These are phyloP conservation scores for Solanum hybrid DNA, from an alignment of 305 asterid genomes.

Conservation along the genomic window DNA sequence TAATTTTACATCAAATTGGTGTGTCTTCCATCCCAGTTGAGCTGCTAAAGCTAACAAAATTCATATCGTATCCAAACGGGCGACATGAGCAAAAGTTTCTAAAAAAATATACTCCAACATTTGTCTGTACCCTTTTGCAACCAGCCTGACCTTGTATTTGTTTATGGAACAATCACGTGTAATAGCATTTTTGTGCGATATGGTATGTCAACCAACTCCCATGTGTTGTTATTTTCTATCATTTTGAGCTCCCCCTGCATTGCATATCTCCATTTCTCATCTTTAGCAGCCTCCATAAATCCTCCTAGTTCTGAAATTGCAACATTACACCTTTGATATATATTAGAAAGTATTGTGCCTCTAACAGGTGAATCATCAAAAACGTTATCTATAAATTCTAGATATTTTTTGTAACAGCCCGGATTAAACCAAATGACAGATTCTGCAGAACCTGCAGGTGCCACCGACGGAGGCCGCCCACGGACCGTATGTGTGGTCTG, in stretches of 20 bases:
- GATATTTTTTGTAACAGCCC: not conserved
- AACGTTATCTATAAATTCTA: not conserved
- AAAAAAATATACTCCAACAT: not conserved
- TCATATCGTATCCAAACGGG: not conserved
- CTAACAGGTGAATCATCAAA: not conserved
- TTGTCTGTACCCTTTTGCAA: not conserved
- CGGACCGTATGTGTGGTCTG: no score
- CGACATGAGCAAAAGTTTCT: not conserved
- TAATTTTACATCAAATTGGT: not conserved
- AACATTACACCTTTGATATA: not conserved
- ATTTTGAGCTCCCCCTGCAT: not conserved
- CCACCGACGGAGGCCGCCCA: no score
- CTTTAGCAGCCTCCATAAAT: not conserved
- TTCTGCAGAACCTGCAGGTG: no score
- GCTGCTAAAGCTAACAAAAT: not conserved
- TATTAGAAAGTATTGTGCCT: not conserved
- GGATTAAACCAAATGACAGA: no score
- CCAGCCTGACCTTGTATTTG: not conserved
- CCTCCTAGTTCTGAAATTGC: not conserved
- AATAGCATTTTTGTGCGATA: not conserved
- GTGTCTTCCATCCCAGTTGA: not conserved
- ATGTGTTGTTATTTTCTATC: not conserved
- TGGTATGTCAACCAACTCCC: not conserved
- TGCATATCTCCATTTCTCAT: not conserved
- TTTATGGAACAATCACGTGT: not conserved